Conservation (phyloP, 1,284 basidiomycete genomes). For the Phylloboletellus chloephorus region DNA sequence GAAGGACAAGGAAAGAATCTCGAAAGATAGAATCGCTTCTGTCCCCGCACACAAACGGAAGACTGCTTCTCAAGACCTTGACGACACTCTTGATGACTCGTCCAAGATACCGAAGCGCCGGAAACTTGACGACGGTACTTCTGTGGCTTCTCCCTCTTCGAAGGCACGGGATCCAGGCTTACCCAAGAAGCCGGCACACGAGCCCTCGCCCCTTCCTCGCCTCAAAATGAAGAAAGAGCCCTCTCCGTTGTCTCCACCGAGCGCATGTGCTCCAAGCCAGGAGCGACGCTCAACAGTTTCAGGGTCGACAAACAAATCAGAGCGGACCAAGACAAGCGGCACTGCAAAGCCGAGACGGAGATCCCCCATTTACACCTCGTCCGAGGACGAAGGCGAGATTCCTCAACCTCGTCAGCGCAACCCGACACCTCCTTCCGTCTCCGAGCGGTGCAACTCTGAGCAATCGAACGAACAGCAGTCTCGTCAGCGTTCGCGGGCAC, state of each 20-base stretch:
- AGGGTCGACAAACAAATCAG: constrained; percentile 23
- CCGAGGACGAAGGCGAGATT: constrained; percentile 50
- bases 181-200: constrained; percentile 31
- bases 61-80: constrained; percentile 24
- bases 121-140: constrained; percentile 33
- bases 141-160: constrained; percentile 12
- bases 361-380: constrained; percentile 56
- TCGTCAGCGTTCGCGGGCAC: constrained; percentile 23
- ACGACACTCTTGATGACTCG: constrained; percentile 23
- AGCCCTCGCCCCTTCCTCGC: constrained; percentile 22
- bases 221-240: constrained; percentile 35
- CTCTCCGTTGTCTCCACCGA: constrained; percentile 26
- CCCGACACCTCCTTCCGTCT: constrained; percentile 23
- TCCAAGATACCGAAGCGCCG: constrained; percentile 35
- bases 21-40: constrained; percentile 19
- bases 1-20: constrained; percentile 20
- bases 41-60: constrained; percentile 35
- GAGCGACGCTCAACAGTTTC: constrained; percentile 23
- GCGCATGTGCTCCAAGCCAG: constrained; percentile 12
- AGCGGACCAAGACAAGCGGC: constrained; percentile 27
- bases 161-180: constrained; percentile 27
- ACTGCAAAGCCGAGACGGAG: constrained; percentile 35
- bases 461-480: constrained; percentile 22
- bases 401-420: constrained; percentile 25
- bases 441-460: constrained; percentile 27